Conservation (phyloP, 2,329 filamentous ascomycete species). For the Diplodia corticola region DNA sequence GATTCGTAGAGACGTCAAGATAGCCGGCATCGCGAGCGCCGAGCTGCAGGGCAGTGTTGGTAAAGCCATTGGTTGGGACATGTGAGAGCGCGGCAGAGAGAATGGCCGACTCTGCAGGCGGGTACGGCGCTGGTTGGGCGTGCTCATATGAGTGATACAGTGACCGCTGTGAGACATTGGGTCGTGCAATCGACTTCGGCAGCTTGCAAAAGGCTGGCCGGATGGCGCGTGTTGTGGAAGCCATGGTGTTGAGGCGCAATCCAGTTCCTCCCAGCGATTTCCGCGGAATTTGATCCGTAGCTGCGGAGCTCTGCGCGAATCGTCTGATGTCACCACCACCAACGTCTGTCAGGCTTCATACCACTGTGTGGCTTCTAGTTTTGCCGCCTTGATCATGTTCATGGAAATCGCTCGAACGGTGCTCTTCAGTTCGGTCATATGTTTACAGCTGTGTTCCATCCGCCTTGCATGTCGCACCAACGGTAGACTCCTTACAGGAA, state of each 20-base stretch:
- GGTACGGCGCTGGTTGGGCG: conserved; percentile 60
- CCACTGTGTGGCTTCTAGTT: too few relatives aligned
- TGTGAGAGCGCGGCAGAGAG: conserved; percentile 78
- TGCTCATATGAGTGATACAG: conserved; percentile 41
- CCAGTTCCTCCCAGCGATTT: not conserved
- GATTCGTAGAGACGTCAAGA: conserved; percentile 78
- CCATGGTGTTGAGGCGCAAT: conserved; percentile 31
- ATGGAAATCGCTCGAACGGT: not conserved
- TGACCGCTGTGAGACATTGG: conserved; percentile 18
- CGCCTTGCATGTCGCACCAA: not conserved
- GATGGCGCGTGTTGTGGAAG: conserved; percentile 30
- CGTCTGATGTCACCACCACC: conserved; percentile 8
- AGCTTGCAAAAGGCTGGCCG: conserved; percentile 31
- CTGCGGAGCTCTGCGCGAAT: conserved; percentile 5
- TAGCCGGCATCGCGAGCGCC: conserved; percentile 85
- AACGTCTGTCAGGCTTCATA: not conserved
- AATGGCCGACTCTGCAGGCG: conserved; percentile 69
- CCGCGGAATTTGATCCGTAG: not conserved
- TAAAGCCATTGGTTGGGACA: conserved; percentile 82
- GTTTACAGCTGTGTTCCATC: not conserved
- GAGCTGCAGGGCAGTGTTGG: conserved; percentile 66
- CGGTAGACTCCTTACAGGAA: not conserved
- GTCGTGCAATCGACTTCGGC: conserved; percentile 30
- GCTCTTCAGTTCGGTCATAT: not conserved
- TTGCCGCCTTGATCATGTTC: not conserved